phyloP scores from a whole-genome alignment of 768 basidiomycete species.

The Hypholoma fasciculare region DNA sequence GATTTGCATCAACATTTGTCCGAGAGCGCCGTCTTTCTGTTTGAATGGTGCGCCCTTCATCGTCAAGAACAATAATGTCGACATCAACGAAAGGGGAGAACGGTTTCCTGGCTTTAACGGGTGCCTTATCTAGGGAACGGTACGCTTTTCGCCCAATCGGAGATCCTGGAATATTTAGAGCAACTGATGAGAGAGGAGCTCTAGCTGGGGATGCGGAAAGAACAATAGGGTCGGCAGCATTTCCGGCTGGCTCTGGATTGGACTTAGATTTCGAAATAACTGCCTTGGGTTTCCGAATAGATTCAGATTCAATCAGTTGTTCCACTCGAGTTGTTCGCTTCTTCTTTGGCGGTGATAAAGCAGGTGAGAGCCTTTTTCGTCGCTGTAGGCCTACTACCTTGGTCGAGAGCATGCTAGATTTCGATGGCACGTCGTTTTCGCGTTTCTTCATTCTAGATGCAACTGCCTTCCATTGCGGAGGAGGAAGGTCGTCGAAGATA shows the following conservation, averaged over 20 bases:
- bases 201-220: conserved; percentile 27
- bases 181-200: conserved; percentile 30
- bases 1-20: conserved; percentile 40
- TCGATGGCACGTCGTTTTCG: conserved; percentile 36
- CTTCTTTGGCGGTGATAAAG: conserved; percentile 33
- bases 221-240: conserved; percentile 6
- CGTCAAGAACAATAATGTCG: conserved; percentile 70
- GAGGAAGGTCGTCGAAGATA: conserved; percentile 46
- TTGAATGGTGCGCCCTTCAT: conserved; percentile 53
- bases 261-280: conserved; percentile 14
- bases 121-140: conserved; percentile 22
- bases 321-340: conserved; percentile 29
- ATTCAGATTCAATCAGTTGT: conserved; percentile 29
- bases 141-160: conserved; percentile 26
- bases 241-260: conserved; percentile 13
- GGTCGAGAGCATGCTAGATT: conserved; percentile 32
- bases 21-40: conserved; percentile 63
- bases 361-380: conserved; percentile 39
- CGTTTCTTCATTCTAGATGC: conserved; percentile 49
- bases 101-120: conserved; percentile 35
- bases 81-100: conserved; percentile 55
- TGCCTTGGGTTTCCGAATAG: conserved; percentile 1
- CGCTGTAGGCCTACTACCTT: conserved; percentile 39
- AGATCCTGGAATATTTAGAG: conserved; percentile 34
- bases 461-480: conserved; percentile 35